A percentile compares a stretch with the other conserved stretches of the same genome.
Conservation (phyloP, 495 filamentous ascomycete genomes). For the Melanomma pulvis-pyrius region DNA sequence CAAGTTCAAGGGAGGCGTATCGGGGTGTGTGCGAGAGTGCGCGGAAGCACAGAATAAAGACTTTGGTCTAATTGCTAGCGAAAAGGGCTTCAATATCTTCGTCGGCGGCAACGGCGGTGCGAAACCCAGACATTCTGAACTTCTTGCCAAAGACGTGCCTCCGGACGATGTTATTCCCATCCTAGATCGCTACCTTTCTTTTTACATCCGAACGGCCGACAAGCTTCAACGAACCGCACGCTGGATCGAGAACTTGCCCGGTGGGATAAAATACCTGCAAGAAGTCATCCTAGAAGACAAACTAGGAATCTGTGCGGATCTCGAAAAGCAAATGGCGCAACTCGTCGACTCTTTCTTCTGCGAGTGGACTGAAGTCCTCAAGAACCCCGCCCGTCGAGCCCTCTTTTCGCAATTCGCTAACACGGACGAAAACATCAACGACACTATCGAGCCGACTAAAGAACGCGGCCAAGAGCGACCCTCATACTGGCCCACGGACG, state of each 20-base stretch:
- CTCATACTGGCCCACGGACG: slow-evolving; percentile 78
- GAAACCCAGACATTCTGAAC: slow-evolving; percentile 79
- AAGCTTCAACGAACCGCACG: slow-evolving; percentile 91
- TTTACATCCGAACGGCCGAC: slow-evolving; percentile 96
- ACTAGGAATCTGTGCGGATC: slow-evolving; percentile 81
- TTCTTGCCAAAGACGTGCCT: slow-evolving; percentile 90
- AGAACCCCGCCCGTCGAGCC: slow-evolving; percentile 66
- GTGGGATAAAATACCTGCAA: slow-evolving; percentile 81
- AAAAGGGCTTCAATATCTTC: slow-evolving; percentile 95
- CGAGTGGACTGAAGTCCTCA: slow-evolving; percentile 90
- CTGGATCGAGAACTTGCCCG: slow-evolving; percentile 87
- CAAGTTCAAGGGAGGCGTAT: slow-evolving; percentile 93
- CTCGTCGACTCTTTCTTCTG: slow-evolving; percentile 90
- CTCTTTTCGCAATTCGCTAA: slow-evolving; percentile 89
- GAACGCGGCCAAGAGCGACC: slow-evolving; percentile 80
- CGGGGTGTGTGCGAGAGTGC: slow-evolving; percentile 90
- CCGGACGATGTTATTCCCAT: slow-evolving; percentile 84
- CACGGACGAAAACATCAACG: slow-evolving; percentile 70
- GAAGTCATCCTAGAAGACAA: slow-evolving; percentile 87
- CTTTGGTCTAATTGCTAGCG: slow-evolving; percentile 92
- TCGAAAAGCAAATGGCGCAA: slow-evolving; percentile 88
- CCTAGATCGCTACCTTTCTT: slow-evolving; percentile 88
- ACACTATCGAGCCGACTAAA: slow-evolving; percentile 69
- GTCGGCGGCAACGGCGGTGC: slow-evolving; percentile 93
- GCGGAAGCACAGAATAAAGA: slow-evolving; percentile 97